Conservation (phyloP, 192 early-diverging fungal species). For the Podochytrium sp. region DNA sequence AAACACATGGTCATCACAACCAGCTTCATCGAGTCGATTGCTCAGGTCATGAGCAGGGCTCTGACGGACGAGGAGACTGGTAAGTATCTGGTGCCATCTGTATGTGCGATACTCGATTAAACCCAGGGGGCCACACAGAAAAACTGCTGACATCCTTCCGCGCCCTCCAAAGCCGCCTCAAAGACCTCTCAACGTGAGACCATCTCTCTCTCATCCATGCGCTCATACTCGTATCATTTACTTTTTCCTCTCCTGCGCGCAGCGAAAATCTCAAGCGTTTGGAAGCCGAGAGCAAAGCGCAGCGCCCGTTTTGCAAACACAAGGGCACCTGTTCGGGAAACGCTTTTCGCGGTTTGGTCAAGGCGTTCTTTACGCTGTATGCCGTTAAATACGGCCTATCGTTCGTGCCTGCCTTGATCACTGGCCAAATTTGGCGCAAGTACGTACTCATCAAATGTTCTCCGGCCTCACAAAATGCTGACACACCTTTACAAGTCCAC, state of each 20-base stretch:
- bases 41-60: constrained; percentile 39
- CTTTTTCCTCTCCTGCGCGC: too few relatives aligned
- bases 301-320: constrained; percentile 37
- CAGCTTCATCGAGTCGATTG: constrained; percentile 35
- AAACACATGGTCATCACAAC: too few relatives aligned
- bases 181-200: constrained; percentile 35
- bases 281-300: constrained; percentile 3
- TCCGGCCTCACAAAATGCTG: too few relatives aligned
- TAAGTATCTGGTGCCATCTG: not conserved
- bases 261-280: constrained; percentile 38
- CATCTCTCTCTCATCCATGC: too few relatives aligned
- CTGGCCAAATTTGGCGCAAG: constrained; percentile 27
- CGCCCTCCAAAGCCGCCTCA: constrained; percentile 35
- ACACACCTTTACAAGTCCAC: too few relatives aligned
- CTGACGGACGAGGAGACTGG: constrained; percentile 42
- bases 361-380: constrained; percentile 40
- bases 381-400: constrained; percentile 41
- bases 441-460: too few relatives aligned
- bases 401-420: constrained; percentile 25
- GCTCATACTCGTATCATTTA: too few relatives aligned
- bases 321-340: constrained; percentile 31
- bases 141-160: constrained; percentile 35
- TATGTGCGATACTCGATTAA: not conserved
- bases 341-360: constrained; percentile 37
- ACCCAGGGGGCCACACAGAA: constrained; percentile 10